phyloP scores from a whole-genome alignment of 495 filamentous ascomycete genomes.

The Penicillium coffeae region DNA sequence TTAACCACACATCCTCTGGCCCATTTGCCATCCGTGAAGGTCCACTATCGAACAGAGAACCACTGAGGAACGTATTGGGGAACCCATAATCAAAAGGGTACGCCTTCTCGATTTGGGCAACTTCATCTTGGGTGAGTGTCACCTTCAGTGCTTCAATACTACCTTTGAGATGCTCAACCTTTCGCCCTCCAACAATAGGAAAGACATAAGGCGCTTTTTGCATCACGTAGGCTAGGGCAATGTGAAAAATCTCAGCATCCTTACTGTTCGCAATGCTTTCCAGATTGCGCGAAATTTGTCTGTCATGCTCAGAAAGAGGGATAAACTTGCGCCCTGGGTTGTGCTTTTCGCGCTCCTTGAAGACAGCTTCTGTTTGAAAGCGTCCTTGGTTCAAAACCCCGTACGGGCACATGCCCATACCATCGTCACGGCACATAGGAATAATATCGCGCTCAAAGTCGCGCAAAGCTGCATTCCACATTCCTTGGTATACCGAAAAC shows the following conservation, averaged over 20 bases:
- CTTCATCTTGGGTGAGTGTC: constrained; percentile 53
- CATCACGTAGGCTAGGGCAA: constrained; percentile 54
- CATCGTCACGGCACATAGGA: constrained; percentile 31
- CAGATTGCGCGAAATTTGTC: too few species aligned
- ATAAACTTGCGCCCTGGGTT: too few species aligned
- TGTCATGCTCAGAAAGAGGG: too few species aligned
- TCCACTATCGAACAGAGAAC: too few species aligned
- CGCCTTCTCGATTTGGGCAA: constrained; percentile 57
- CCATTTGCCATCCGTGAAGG: too few species aligned
- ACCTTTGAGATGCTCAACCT: constrained; percentile 58
- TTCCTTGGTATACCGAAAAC: constrained; percentile 29
- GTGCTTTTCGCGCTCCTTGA: too few species aligned
- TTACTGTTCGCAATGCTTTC: not conserved
- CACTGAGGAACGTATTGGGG: too few species aligned
- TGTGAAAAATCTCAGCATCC: constrained; percentile 33
- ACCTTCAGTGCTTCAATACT: constrained; percentile 62
- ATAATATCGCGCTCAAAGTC: constrained; percentile 35
- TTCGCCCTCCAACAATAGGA: constrained; percentile 64
- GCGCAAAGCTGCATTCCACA: constrained; percentile 19
- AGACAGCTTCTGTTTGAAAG: too few species aligned
- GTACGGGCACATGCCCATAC: constrained; percentile 37
- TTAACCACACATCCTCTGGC: too few species aligned
- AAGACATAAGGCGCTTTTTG: constrained; percentile 62
- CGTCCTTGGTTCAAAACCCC: constrained; percentile 45
- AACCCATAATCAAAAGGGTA: constrained; percentile 57